phyloP scores from a whole-genome alignment of 768 basidiomycete genomes.

The Gymnopilus dilepis region DNA sequence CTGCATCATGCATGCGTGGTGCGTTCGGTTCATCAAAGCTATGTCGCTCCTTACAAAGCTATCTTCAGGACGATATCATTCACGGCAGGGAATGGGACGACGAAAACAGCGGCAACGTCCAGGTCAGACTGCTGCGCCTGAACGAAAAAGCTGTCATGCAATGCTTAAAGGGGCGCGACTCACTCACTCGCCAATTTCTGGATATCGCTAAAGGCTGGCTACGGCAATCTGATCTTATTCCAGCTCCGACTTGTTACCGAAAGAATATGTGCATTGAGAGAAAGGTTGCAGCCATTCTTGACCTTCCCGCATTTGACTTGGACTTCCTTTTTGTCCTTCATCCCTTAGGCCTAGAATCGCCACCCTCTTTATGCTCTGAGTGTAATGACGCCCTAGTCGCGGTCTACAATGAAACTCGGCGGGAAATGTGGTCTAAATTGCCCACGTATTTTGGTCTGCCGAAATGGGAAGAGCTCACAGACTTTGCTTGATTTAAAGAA shows the following conservation, averaged over 20 bases:
- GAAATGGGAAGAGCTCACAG: slow-evolving; percentile 15
- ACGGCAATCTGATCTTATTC: neutral
- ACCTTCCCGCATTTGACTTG: neutral
- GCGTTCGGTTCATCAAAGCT: neutral
- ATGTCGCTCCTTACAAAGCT: neutral
- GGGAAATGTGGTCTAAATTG: slow-evolving; percentile 10
- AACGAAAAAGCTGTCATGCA: neutral
- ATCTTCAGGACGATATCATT: neutral
- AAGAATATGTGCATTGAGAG: neutral
- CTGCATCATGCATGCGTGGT: neutral
- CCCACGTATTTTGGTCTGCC: slow-evolving; percentile 17
- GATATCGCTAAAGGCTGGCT: neutral
- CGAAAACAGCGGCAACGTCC: neutral
- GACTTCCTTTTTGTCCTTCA: neutral
- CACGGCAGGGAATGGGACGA: neutral
- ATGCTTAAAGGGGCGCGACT: slow-evolving; percentile 6
- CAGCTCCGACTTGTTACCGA: neutral
- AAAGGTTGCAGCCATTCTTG: neutral
- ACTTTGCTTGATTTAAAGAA: too few species aligned
- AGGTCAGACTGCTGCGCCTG: neutral
- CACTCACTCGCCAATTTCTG: slow-evolving; percentile 2
- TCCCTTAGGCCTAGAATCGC: neutral
- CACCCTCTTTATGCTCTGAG: neutral
- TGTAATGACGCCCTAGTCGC: neutral
- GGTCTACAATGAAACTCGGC: neutral